Base-by-base conservation (phyloP, 2,329 filamentous ascomycete genomes). In the Hypoxylon sp. region DNA sequence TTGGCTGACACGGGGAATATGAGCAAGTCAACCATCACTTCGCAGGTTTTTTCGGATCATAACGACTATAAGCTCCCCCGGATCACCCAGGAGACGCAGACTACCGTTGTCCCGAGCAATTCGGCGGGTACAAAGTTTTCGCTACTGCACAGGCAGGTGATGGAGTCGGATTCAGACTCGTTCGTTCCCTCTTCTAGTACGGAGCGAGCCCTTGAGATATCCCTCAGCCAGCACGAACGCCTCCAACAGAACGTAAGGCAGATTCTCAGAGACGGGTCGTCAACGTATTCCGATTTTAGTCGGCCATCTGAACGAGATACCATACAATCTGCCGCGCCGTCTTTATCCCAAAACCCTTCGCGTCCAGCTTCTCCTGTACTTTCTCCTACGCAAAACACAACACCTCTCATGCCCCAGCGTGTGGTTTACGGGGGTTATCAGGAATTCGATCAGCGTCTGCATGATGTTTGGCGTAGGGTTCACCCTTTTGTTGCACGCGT, bases 1-100 rank as follows among this genome's bases (percentile, higher is more conserved):
- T 46, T 67, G 66, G 18, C 52, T 13, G 9, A 50, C 1, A 75
- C 75, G 5, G 64, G 63, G 11, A 73, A 68, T 27, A 72, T 72
- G 3, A 77, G 72, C 49, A 72, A 58, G 29, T 57, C 61, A 2
- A 76, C 75, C 0, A 62, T 75, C 21, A 66, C 58, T 2, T 68
- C 73, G 0, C 68, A 58, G 4, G 59, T 75, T 18, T 80, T 78
- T 48, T 77, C 74, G 9, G 59, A 67, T n/a, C 23, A 53, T 15
- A 60, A 56, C 13, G 54, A 62, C 1, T 43, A 67, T 11, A 63
- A 67, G 1, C 48, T 35, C 9, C 58, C 58, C 0, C 57, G 62
- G 3, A 35, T 45, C 18, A 64, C 68, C 8, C 70, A 72, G 38
- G 69, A 70, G 10, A 77, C 70, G 1, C 73, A 78, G 52, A 70